Evolutionary conservation across 2,329 filamentous ascomycete genomes (phyloP), one percentile per base, ranked within the genome.

Genomic region (Colletotrichum camelliae): DNA sequence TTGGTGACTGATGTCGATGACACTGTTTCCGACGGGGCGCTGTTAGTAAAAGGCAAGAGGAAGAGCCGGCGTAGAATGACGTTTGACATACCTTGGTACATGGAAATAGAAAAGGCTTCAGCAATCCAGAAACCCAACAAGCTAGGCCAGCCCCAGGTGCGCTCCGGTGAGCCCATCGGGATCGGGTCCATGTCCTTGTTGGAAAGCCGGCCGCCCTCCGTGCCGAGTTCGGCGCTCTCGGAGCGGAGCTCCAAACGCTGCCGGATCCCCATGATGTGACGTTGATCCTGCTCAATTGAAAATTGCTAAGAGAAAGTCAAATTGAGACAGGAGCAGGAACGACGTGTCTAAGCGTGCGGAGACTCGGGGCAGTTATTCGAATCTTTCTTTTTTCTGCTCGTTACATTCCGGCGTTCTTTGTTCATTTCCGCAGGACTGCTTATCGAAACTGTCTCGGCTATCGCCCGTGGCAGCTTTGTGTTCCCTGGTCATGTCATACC

Each of bases 101-200:
- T 78, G 16, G 77, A 77, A 24, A 78, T 78, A 6, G 77, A 77
- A 33, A 78, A 78, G 3, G 76, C 77, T 57, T 78, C 77, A 4
- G 77, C 77, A 18, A 78, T 70, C 77, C 77, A 78, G 64, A 78
- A 78, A 1, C 77, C 77, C 27, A 77, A 73, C 13, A 78, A 52
- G 39, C 77, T 78, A 58, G 77, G 75, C 77, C 77, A 78, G 8
- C 72, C 70, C 77, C 77, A 78, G 9, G 77, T 78, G 62, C 77
- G 72, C 27, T 75, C 72, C n/a, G 67, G 60, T 5, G 72, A 71
- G 15, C 76, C 68, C 72, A 77, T 72, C 52, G 77, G 77, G 33
- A 78, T 75, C 2, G 77, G 77, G n/a, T 78, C 77, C 77, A 78
- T 74, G 66, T 78, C 77, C 37, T 75, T 77, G 67, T 78, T 78